Evolutionary conservation across 306 rosid genomes (phyloP).

Genomic region (Cicer pinnatifidum): DNA sequence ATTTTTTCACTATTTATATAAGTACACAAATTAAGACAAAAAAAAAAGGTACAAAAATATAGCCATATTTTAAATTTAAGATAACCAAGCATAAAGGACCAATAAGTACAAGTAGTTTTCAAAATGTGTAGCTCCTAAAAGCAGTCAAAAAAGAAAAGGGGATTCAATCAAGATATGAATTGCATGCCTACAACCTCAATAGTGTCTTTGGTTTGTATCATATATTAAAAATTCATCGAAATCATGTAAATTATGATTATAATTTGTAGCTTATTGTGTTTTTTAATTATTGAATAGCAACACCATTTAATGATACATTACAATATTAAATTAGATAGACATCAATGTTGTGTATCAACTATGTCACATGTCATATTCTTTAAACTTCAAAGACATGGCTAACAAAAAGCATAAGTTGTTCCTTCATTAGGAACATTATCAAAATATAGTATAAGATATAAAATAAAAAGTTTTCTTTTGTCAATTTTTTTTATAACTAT

Average conservation of each 20-base stretch:
- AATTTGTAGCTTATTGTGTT: no score
- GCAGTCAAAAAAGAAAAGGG: slow-evolving; percentile 60
- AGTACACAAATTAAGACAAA: no score
- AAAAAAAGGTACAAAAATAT: not conserved
- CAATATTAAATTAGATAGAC: no score
- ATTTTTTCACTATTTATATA: not conserved
- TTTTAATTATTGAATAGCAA: no score
- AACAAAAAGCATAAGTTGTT: slow-evolving; percentile 38
- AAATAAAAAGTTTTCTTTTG: not conserved
- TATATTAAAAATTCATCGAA: not conserved
- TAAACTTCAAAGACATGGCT: slow-evolving; percentile 30
- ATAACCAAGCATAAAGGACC: not conserved
- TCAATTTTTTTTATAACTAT: not conserved
- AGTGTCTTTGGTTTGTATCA: slow-evolving; percentile 38
- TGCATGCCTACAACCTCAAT: slow-evolving; percentile 37
- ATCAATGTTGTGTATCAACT: no score
- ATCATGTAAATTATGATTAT: no score
- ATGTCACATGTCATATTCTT: slow-evolving; percentile 14
- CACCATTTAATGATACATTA: no score
- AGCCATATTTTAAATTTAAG: not conserved
- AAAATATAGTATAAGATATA: slow-evolving; percentile 3
- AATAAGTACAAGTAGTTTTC: slow-evolving; percentile 30
- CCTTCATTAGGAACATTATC: slow-evolving; percentile 38
- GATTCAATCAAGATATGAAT: slow-evolving; percentile 29
- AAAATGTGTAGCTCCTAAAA: slow-evolving; percentile 42